Percentiles rank a stretch among this genome's conserved stretches.
Evolutionary conservation across 129 eudicot species (phyloP).

Genomic region (Gnaphalium uliginosum): DNA sequence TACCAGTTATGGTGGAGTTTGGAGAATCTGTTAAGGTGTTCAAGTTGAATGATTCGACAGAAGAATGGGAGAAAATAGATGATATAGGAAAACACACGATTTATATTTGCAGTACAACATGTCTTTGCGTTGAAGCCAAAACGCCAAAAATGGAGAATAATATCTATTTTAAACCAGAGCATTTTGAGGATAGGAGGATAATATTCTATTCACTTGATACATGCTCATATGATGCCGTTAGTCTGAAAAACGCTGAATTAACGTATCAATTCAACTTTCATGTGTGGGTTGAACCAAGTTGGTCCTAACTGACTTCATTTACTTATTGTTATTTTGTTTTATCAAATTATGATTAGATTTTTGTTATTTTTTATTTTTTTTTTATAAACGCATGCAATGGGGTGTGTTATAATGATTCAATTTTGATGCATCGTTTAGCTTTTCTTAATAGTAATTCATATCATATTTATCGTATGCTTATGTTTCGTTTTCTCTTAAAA

Average conservation of each 20-base stretch:
- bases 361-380: too few species aligned
- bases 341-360: too few species aligned
- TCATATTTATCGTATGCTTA: too few species aligned
- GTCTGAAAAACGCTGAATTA: background rate
- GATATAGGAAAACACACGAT: constrained; percentile 20
- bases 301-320: background rate
- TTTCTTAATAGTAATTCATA: too few species aligned
- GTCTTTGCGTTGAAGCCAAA: background rate
- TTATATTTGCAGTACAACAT: background rate
- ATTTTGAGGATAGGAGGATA: background rate
- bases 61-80: constrained; percentile 15
- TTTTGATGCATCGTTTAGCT: too few species aligned
- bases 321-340: background rate
- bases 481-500: too few species aligned
- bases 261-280: background rate
- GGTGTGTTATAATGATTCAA: too few species aligned
- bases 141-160: constrained; percentile 20
- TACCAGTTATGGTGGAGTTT: background rate
- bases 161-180: constrained; percentile 22
- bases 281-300: constrained; percentile 22
- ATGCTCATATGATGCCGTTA: constrained; percentile 19
- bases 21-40: constrained; percentile 21
- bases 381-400: too few species aligned
- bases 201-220: constrained; percentile 35
- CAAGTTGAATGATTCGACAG: constrained; percentile 11